A percentile compares a stretch with the other conserved stretches of the same genome.
phyloP scores from a whole-genome alignment of 768 basidiomycete genomes.

The Infundibulicybe gibba region DNA sequence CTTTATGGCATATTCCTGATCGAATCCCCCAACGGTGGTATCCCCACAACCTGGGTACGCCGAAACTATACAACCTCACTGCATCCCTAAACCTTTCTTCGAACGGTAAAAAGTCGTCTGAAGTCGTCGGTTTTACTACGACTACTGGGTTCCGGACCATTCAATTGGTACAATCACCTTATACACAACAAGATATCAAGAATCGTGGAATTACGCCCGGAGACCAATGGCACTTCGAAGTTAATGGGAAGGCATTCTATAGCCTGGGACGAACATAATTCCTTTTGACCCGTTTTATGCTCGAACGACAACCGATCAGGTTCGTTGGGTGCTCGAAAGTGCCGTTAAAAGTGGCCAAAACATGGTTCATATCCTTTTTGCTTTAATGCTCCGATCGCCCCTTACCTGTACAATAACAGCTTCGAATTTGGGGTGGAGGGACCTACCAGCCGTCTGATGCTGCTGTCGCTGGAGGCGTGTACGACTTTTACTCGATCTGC shows the following conservation, averaged over 20 bases:
- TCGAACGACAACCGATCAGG: constrained; percentile 43
- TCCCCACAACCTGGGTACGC: constrained; percentile 51
- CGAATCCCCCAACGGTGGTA: constrained; percentile 47
- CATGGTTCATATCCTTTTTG: constrained; percentile 36
- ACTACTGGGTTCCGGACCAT: constrained; percentile 61
- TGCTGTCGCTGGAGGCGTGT: constrained; percentile 37
- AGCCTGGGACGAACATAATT: constrained; percentile 52
- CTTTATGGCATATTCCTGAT: constrained; percentile 43
- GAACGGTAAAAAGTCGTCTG: constrained; percentile 3
- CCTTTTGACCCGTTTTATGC: constrained; percentile 62
- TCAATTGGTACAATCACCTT: constrained; percentile 44
- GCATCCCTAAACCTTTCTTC: constrained; percentile 29
- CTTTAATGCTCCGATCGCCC: background rate
- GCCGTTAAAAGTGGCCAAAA: constrained; percentile 54
- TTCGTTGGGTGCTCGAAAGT: constrained; percentile 54
- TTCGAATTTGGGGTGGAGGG: constrained; percentile 61
- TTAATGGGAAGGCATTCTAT: constrained; percentile 56
- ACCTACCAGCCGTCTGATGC: constrained; percentile 43
- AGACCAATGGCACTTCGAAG: constrained; percentile 58
- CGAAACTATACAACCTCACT: constrained; percentile 50
- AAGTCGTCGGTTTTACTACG: constrained; percentile 31
- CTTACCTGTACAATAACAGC: constrained; percentile 21
- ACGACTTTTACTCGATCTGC: constrained; percentile 54
- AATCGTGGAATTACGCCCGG: constrained; percentile 52
- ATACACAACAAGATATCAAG: constrained; percentile 38